These are phyloP conservation scores for Orbilia blumenaviensis DNA, from an alignment of 2,329 filamentous ascomycete genomes.

Conservation along the genomic window DNA sequence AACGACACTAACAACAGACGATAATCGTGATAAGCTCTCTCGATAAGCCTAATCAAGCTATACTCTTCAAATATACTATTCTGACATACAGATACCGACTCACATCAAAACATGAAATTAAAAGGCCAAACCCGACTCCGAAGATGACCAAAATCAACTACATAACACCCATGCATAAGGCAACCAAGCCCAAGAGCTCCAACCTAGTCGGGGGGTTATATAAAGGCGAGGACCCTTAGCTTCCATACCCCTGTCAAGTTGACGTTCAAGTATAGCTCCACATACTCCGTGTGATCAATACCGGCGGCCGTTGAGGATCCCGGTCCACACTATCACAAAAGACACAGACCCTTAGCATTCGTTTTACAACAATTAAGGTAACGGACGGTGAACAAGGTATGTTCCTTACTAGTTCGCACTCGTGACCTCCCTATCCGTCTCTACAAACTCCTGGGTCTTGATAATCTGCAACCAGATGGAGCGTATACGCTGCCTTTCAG, in stretches of 20 bases:
- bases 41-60: too few relatives aligned
- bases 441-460: conserved; percentile 30
- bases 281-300: conserved; percentile 3
- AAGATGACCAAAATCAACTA: too few relatives aligned
- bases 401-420: conserved; percentile 37
- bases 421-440: conserved; percentile 17
- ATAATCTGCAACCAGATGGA: conserved; percentile 45
- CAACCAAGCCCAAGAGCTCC: neutral
- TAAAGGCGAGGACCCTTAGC: neutral
- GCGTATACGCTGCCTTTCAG: conserved; percentile 17
- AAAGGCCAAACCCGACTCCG: too few relatives aligned
- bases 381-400: neutral
- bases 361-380: neutral
- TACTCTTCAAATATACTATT: too few relatives aligned
- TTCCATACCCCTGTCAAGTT: neutral
- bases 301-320: conserved; percentile 5
- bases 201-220: neutral
- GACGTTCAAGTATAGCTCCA: conserved; percentile 4
- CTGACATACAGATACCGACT: too few relatives aligned
- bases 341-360: neutral
- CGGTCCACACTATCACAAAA: neutral
- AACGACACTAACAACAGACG: too few relatives aligned
- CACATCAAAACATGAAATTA: too few relatives aligned
- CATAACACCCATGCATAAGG: neutral
- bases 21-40: too few relatives aligned